These are phyloP conservation scores for Cladosporium sp. DNA, from an alignment of 2,329 filamentous ascomycete species.

Conservation along the genomic window DNA sequence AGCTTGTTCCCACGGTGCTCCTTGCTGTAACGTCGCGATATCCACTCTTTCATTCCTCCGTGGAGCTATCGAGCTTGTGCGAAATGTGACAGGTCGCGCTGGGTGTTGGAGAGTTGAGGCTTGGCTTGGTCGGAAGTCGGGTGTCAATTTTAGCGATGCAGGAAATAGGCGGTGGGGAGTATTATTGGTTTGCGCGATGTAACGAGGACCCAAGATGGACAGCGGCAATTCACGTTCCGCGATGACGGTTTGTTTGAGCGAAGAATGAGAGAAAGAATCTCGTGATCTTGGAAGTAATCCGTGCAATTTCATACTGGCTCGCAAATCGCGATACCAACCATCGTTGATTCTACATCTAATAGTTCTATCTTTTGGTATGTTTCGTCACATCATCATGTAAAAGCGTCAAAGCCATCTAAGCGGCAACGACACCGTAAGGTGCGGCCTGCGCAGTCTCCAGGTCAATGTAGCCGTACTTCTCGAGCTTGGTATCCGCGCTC, in stretches of 20 bases:
- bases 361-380: neutral
- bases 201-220: too few species aligned
- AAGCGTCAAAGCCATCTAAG: neutral
- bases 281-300: too few species aligned
- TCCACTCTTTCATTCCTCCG: neutral
- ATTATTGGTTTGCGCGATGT: too few species aligned
- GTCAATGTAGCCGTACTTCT: conserved; percentile 36
- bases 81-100: too few species aligned
- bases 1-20: too few species aligned
- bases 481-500: conserved; percentile 1
- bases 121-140: neutral
- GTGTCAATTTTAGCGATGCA: neutral
- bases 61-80: neutral
- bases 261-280: too few species aligned
- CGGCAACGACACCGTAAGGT: conserved; percentile 34
- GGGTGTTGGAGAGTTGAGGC: neutral
- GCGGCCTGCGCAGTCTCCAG: conserved; percentile 33
- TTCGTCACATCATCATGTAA: neutral
- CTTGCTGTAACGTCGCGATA: too few species aligned
- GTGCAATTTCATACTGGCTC: too few species aligned
- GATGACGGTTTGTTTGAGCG: too few species aligned
- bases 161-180: too few species aligned
- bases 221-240: too few species aligned
- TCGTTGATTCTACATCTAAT: neutral
- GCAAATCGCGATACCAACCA: neutral